phyloP scores from a whole-genome alignment of 805 yeast genomes.

The Kodamaea leandrae region DNA sequence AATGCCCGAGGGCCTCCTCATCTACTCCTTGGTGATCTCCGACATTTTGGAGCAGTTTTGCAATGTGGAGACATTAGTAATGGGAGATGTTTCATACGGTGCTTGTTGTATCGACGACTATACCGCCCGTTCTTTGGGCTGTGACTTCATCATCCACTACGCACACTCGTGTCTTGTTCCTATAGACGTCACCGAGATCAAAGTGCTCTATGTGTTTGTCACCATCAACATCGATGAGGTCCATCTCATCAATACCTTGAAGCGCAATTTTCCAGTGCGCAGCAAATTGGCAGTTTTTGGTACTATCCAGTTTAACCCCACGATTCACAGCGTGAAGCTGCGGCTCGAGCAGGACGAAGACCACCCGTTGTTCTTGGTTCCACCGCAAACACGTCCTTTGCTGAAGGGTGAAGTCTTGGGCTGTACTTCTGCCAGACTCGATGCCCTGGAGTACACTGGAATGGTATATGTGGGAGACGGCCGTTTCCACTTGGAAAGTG shows the following conservation, averaged over 20 bases:
- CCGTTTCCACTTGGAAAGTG: constrained; percentile 88
- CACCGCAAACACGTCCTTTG: constrained; percentile 91
- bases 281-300: constrained; percentile 81
- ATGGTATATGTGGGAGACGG: constrained; percentile 96
- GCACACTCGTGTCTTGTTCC: constrained; percentile 98
- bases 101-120: constrained; percentile 98
- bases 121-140: constrained; percentile 88
- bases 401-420: constrained; percentile 96
- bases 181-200: constrained; percentile 84
- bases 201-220: constrained; percentile 92
- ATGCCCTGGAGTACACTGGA: constrained; percentile 61
- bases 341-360: constrained; percentile 51
- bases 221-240: constrained; percentile 84
- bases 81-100: constrained; percentile 99
- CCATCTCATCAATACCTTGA: constrained; percentile 76
- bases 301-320: constrained; percentile 95
- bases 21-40: constrained; percentile 83
- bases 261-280: constrained; percentile 63
- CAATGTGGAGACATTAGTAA: constrained; percentile 78
- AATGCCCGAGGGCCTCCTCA: constrained; percentile 94
- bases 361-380: constrained; percentile 57
- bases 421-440: constrained; percentile 85
- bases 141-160: constrained; percentile 93
- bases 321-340: constrained; percentile 74
- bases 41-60: constrained; percentile 94